Evolutionary conservation across 1,139 yeast genomes (phyloP).

Genomic region (Saccharomycopsis hybrid): DNA sequence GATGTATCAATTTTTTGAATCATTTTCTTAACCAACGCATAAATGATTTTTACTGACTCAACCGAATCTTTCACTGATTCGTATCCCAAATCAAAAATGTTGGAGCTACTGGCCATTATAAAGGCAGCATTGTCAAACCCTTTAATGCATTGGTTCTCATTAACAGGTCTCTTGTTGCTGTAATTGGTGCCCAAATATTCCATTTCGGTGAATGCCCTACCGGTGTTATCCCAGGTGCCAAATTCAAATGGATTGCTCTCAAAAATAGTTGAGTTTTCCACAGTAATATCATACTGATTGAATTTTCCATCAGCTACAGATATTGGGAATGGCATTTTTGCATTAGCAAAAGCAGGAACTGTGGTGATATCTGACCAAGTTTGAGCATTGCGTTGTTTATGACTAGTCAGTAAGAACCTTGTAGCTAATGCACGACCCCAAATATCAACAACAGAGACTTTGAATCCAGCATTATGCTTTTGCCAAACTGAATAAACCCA

Average conservation of each 20-base stretch:
- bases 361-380: constrained; percentile 44
- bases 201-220: constrained; percentile 57
- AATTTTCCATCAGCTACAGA: constrained; percentile 68
- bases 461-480: constrained; percentile 72
- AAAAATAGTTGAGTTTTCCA: constrained; percentile 67
- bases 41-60: constrained; percentile 23
- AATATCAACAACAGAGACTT: constrained; percentile 70
- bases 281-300: constrained; percentile 42
- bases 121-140: constrained; percentile 80
- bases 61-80: constrained; percentile 27
- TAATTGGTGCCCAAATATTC: constrained; percentile 48
- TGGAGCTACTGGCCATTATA: constrained; percentile 65
- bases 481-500: constrained; percentile 59
- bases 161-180: constrained; percentile 37
- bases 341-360: constrained; percentile 36
- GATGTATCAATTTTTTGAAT: constrained; percentile 40
- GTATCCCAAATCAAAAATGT: constrained; percentile 37
- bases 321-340: constrained; percentile 64
- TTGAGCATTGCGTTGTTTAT: constrained; percentile 23
- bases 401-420: constrained; percentile 41
- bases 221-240: constrained; percentile 84
- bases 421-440: constrained; percentile 87
- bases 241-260: constrained; percentile 79
- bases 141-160: constrained; percentile 45
- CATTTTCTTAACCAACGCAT: constrained; percentile 27